Conservation (phyloP, 2,329 filamentous ascomycete genomes). For the Calonectria pteridis region DNA sequence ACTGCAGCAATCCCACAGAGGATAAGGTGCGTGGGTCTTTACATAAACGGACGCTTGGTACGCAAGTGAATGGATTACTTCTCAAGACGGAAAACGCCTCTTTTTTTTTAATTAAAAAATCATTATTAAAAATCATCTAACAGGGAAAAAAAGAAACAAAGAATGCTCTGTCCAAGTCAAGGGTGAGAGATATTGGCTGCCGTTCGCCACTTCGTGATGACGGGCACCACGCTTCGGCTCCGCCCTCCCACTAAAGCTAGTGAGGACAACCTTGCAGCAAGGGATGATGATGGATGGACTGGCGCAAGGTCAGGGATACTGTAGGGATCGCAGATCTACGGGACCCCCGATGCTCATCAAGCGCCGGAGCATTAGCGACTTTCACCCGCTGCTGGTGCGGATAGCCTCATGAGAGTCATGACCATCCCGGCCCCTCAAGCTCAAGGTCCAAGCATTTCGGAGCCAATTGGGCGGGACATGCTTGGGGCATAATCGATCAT, state of each 20-base stretch:
- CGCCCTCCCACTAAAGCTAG: constrained; percentile 8
- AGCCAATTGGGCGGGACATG: background rate
- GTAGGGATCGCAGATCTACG: constrained; percentile 27
- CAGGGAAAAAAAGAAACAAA: background rate
- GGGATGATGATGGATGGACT: constrained; percentile 6
- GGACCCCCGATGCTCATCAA: constrained; percentile 13
- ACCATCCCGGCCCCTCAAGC: background rate
- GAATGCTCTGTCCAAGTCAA: background rate
- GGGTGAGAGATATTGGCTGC: constrained; percentile 14
- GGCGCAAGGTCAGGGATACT: background rate
- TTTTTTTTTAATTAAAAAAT: background rate
- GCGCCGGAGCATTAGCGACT: constrained; percentile 13
- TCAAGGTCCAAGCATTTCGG: background rate
- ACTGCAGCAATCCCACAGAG: background rate
- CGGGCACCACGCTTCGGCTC: constrained; percentile 23
- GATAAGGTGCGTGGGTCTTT: background rate
- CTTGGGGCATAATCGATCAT: background rate
- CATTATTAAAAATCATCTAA: background rate
- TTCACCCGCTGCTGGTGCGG: constrained; percentile 1
- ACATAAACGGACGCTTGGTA: constrained; percentile 1
- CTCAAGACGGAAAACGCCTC: background rate
- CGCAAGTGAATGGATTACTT: background rate
- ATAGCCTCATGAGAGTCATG: background rate
- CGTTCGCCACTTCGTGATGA: constrained; percentile 9
- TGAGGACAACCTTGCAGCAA: constrained; percentile 16